A percentile compares a stretch with the other conserved stretches of the same genome.
phyloP scores from a whole-genome alignment of 2,329 filamentous ascomycete genomes.

The Fusarium pseudocircinatum region DNA sequence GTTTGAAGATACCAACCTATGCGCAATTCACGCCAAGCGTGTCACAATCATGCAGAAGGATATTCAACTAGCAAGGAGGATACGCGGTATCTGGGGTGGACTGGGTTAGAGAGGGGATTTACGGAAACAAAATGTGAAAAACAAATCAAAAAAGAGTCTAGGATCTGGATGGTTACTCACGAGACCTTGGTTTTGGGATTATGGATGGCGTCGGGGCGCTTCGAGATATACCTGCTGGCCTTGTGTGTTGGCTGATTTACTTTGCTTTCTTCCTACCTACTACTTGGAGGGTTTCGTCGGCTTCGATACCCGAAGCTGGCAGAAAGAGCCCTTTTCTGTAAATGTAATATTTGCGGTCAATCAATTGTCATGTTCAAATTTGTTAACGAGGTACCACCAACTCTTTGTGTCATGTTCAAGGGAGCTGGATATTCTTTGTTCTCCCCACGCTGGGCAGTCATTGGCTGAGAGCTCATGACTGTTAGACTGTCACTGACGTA shows the following conservation, averaged over 20 bases:
- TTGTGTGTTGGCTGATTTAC: conserved; percentile 21
- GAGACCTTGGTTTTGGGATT: conserved; percentile 22
- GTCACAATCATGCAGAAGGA: conserved; percentile 99
- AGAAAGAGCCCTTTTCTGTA: neutral
- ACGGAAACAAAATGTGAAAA: neutral
- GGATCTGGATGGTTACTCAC: conserved; percentile 4
- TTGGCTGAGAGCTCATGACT: conserved; percentile 32
- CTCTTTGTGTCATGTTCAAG: neutral
- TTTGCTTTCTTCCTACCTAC: conserved; percentile 7
- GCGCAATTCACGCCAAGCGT: conserved; percentile 95
- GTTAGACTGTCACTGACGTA: conserved; percentile 31
- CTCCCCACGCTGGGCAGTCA: conserved; percentile 22
- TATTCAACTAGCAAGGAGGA: conserved; percentile 88
- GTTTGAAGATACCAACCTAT: conserved; percentile 87
- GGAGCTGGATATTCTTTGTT: conserved; percentile 22
- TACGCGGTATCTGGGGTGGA: conserved; percentile 81
- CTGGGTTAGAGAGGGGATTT: conserved; percentile 56
- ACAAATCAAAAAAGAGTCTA: neutral
- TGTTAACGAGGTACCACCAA: neutral
- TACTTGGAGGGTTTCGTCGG: neutral
- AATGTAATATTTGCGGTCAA: conserved; percentile 16
- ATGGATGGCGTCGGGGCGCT: conserved; percentile 32
- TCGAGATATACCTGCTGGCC: conserved; percentile 38
- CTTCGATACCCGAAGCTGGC: neutral
- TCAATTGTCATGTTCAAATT: conserved; percentile 8